Base-by-base conservation (phyloP, 2,329 filamentous ascomycete genomes). In the Cladosporium sp. region DNA sequence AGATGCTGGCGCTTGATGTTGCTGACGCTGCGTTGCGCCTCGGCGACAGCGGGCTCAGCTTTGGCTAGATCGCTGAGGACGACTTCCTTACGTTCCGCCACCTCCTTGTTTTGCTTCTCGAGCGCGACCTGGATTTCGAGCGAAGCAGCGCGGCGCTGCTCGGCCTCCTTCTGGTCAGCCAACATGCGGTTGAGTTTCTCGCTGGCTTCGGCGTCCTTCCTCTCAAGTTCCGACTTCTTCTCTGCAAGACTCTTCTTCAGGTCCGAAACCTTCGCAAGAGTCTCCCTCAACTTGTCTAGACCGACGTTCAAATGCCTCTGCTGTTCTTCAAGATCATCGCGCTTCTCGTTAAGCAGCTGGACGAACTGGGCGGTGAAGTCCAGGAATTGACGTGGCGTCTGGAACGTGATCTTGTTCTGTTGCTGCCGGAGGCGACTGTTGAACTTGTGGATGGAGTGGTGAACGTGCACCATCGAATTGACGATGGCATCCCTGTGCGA, bases 331-430 rank as follows among this genome's bases (percentile, higher is more conserved):
- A 99, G 81, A 66, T 98, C 93, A 69, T 97, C 93, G 9, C 95
- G 87, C 77, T 99, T 98, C 72, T 98, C 93, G 58, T 91, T 95
- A 74, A 97, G 97, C 6, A 99, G 78, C 70, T 88, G 93, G 70
- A 96, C 91, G 68, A 96, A 99, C 67, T 99, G 93, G 37, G 90
- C 89, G 54, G 98, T 92, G 64, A 98, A 98, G 69, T 98, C 95
- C 48, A 99, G 76, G 76, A 95, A 99, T 71, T 99, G 93, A 43
- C 93, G 85, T 43, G 93, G 93, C 9, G 95, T 98, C 53, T 98
- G 82, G 76, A 88, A 97, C 0, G 93, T 97, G 31, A 86, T 81
- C 71, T 87, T 90, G 70, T 89, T 90, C 73, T 97, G 93, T 68
- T 97, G 93, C 68, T 89, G 93, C 58, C 87, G 81, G 19, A 98